Conservation (phyloP, 2,329 filamentous ascomycete species). For the Fusarium oligoseptatum region DNA sequence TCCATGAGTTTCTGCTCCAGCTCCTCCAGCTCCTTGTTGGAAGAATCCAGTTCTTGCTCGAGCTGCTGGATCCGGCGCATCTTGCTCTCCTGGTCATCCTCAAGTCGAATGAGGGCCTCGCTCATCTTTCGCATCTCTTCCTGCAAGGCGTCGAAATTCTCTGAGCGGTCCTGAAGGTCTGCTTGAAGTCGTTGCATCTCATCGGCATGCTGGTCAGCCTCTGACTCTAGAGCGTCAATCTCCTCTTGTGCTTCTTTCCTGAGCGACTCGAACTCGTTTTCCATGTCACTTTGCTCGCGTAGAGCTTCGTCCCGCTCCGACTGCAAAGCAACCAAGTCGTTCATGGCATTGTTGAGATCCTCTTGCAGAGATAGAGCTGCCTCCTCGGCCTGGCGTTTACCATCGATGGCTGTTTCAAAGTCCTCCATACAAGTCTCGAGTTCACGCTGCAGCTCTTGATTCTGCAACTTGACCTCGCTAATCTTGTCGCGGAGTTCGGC, state of each 20-base stretch:
- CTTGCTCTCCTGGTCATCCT: conserved; percentile 89
- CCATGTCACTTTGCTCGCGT: conserved; percentile 71
- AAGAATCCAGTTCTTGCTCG: conserved; percentile 84
- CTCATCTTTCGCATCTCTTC: conserved; percentile 94
- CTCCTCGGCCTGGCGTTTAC: conserved; percentile 72
- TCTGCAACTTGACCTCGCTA: conserved; percentile 87
- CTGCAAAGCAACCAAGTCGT: conserved; percentile 84
- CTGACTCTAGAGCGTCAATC: conserved; percentile 75
- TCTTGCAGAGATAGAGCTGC: conserved; percentile 76
- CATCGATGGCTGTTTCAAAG: conserved; percentile 78
- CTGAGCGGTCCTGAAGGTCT: conserved; percentile 80
- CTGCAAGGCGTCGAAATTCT: conserved; percentile 93
- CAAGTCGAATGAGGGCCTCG: conserved; percentile 85
- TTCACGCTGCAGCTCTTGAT: conserved; percentile 88
- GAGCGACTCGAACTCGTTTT: conserved; percentile 72
- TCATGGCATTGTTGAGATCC: conserved; percentile 82
- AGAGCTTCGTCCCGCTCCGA: conserved; percentile 89
- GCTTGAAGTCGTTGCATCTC: conserved; percentile 78
- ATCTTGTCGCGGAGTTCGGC: conserved; percentile 88
- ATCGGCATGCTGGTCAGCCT: conserved; percentile 78
- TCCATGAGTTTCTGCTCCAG: conserved; percentile 88
- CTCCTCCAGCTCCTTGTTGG: conserved; percentile 87
- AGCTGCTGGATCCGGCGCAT: conserved; percentile 83
- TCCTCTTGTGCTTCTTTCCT: conserved; percentile 75
- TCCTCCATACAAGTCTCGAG: conserved; percentile 84